Percentiles rank a stretch among this genome's conserved stretches.
Conservation (phyloP, 306 rosid genomes). For the Castanospermum australe region DNA sequence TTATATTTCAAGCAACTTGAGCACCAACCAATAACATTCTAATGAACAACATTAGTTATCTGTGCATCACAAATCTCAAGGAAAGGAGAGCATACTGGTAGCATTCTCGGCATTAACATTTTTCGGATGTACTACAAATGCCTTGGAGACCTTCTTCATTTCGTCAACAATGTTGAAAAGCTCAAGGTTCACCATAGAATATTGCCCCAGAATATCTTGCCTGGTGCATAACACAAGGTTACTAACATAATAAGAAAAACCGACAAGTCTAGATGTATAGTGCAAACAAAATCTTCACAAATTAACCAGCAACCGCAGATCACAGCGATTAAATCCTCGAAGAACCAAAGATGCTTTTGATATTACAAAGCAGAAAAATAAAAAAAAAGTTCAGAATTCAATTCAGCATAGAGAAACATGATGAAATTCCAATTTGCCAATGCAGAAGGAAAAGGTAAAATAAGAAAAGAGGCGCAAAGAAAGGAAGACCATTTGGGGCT, state of each 20-base stretch:
- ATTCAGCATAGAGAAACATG: not conserved
- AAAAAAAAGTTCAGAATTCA: not conserved
- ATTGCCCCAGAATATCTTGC: conserved; percentile 89
- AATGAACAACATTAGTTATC: not conserved
- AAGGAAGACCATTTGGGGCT: conserved; percentile 65
- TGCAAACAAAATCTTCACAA: not conserved
- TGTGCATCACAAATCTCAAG: not conserved
- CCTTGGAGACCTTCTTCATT: conserved; percentile 83
- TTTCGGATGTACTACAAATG: conserved; percentile 79
- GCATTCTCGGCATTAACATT: conserved; percentile 86
- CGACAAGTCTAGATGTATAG: not conserved
- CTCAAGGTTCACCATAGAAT: conserved; percentile 92
- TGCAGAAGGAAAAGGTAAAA: not conserved
- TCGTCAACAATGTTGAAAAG: conserved; percentile 95
- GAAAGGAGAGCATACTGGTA: conserved; percentile 39
- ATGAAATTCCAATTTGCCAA: not conserved
- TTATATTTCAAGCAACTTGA: not conserved
- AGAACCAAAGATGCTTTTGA: not conserved
- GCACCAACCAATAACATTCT: not conserved
- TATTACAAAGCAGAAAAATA: too few species aligned
- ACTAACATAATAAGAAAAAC: not conserved
- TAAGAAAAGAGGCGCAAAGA: not conserved
- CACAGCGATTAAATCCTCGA: too few species aligned
- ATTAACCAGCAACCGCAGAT: not conserved
- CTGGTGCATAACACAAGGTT: conserved; percentile 29